Evolutionary conservation across 345 rosid genomes (phyloP).

Genomic region (Rhizophora apiculata): DNA sequence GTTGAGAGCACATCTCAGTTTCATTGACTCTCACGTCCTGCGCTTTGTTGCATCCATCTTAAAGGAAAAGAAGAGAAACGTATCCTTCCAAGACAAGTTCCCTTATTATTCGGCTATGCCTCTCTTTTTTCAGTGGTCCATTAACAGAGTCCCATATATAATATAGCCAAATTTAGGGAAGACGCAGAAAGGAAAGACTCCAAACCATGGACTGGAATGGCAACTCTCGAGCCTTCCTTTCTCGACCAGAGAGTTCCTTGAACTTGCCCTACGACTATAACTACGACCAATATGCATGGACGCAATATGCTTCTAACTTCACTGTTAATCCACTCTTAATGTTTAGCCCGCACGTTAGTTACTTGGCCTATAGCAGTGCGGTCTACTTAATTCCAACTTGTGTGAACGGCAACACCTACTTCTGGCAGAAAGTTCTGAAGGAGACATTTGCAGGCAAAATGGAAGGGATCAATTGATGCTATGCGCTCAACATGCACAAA

Average conservation of each 20-base stretch:
- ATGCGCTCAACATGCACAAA: too few species aligned
- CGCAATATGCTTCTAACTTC: neutral
- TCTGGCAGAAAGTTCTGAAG: too few species aligned
- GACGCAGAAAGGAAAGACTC: neutral
- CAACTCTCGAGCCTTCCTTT: conserved; percentile 35
- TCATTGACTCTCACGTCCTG: conserved; percentile 16
- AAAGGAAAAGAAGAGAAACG: conserved; percentile 9
- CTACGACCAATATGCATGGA: conserved; percentile 26
- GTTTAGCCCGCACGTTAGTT: neutral
- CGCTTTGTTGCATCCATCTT: conserved; percentile 35
- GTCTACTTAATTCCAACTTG: too few species aligned
- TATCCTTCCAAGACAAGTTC: neutral
- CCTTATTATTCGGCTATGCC: conserved; percentile 27
- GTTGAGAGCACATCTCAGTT: conserved; percentile 17
- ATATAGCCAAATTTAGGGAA: conserved; percentile 12
- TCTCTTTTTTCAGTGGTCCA: conserved; percentile 26
- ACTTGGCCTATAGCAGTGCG: too few species aligned
- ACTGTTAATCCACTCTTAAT: neutral
- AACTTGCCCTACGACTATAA: conserved; percentile 56
- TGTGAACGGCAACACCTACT: too few species aligned
- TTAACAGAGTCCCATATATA: conserved; percentile 3
- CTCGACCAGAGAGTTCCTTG: conserved; percentile 50
- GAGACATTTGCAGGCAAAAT: too few species aligned
- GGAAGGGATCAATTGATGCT: too few species aligned
- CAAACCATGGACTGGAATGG: conserved; percentile 57